Evolutionary conservation across 768 basidiomycete genomes (phyloP).

Genomic region (Termitomyces sp.): DNA sequence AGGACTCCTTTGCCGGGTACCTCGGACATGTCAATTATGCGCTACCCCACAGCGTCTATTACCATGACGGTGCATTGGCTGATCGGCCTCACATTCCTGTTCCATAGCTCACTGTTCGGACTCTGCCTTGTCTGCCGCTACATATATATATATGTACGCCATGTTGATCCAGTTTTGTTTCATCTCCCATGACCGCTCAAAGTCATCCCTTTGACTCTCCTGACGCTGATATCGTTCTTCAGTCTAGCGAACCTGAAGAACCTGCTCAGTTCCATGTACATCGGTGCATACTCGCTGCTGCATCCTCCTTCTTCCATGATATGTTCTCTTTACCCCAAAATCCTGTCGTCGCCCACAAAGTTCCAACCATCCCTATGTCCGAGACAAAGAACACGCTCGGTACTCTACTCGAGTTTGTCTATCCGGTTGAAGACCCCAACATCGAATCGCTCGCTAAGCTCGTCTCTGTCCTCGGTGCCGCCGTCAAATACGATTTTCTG

Average conservation of each 20-base stretch:
- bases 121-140: conserved; percentile 5
- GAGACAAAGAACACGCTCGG: conserved; percentile 44
- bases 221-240: conserved; percentile 51
- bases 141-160: background rate
- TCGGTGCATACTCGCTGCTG: conserved; percentile 53
- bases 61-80: background rate
- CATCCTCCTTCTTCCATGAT: conserved; percentile 64
- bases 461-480: conserved; percentile 42
- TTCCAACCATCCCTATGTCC: conserved; percentile 50
- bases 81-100: background rate
- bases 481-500: conserved; percentile 61
- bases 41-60: background rate
- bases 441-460: conserved; percentile 52
- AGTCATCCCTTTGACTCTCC: conserved; percentile 38
- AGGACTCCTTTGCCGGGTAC: background rate
- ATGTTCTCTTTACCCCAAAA: conserved; percentile 64
- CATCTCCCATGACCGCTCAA: conserved; percentile 16
- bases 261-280: conserved; percentile 55
- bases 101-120: background rate
- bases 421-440: conserved; percentile 53
- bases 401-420: conserved; percentile 53
- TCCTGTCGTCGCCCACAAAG: conserved; percentile 13
- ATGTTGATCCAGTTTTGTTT: conserved; percentile 2
- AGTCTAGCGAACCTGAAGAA: conserved; percentile 31
- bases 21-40: conserved; percentile 3